Evolutionary conservation across 1,139 yeast species (phyloP).

Genomic region (Debaryomyces sp.): DNA sequence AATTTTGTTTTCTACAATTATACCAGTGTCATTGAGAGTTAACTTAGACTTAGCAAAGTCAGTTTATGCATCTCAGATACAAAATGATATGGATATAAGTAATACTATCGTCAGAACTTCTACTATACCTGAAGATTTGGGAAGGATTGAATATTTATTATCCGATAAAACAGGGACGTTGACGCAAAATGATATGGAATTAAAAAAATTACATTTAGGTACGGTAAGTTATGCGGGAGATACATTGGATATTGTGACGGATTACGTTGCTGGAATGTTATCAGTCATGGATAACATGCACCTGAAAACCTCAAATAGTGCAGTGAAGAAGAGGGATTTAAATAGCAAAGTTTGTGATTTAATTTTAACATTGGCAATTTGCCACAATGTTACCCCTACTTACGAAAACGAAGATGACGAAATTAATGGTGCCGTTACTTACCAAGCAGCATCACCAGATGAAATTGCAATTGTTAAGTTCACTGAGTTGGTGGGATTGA

Average conservation of each 20-base stretch:
- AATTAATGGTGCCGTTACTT: slow-evolving; percentile 45
- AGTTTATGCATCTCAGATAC: slow-evolving; percentile 94
- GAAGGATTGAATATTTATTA: slow-evolving; percentile 88
- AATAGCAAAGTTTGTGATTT: slow-evolving; percentile 78
- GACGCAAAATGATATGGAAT: slow-evolving; percentile 97
- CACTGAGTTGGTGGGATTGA: slow-evolving; percentile 83
- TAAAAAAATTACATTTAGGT: slow-evolving; percentile 91
- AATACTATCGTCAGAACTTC: slow-evolving; percentile 94
- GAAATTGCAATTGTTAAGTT: slow-evolving; percentile 96
- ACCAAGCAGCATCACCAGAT: slow-evolving; percentile 99
- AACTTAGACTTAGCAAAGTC: slow-evolving; percentile 94
- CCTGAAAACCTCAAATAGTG: slow-evolving; percentile 18
- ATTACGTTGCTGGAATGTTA: slow-evolving; percentile 51
- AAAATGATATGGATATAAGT: slow-evolving; percentile 78
- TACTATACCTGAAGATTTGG: slow-evolving; percentile 97
- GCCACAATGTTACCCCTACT: slow-evolving; percentile 85
- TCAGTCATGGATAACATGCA: slow-evolving; percentile 18
- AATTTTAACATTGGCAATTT: slow-evolving; percentile 79
- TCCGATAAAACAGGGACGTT: slow-evolving; percentile 97
- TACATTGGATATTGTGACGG: slow-evolving; percentile 84
- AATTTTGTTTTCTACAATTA: slow-evolving; percentile 90
- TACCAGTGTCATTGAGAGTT: slow-evolving; percentile 93
- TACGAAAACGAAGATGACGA: slow-evolving; percentile 23
- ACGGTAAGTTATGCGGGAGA: slow-evolving; percentile 91
- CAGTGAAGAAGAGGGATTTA: slow-evolving; percentile 53